Conservation (phyloP, 192 early-diverging fungal genomes). For the Chytriomyces sp. region DNA sequence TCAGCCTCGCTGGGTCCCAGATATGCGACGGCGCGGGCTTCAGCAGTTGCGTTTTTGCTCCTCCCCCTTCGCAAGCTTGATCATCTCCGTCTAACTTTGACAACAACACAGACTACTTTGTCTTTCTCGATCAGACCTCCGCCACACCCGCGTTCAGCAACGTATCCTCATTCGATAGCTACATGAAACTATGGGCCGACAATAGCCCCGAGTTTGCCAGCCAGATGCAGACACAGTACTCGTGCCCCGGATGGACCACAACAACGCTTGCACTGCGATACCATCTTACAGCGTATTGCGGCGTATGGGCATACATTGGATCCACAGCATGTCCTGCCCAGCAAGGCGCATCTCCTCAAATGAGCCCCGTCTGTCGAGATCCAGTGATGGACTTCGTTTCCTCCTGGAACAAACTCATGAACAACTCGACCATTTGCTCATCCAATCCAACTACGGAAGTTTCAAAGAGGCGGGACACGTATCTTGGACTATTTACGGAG, state of each 20-base stretch:
- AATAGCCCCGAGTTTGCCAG: slow-evolving; percentile 21
- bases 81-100: neutral
- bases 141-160: neutral
- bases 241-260: slow-evolving; percentile 41
- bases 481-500: slow-evolving; percentile 14
- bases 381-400: slow-evolving; percentile 9
- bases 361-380: slow-evolving; percentile 5
- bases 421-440: slow-evolving; percentile 10
- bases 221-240: slow-evolving; percentile 19
- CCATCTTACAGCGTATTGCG: slow-evolving; percentile 23
- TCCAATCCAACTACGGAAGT: neutral
- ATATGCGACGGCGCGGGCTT: neutral
- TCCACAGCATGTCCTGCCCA: neutral
- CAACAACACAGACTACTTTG: neutral
- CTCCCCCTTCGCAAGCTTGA: neutral
- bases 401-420: slow-evolving; percentile 13
- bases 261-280: slow-evolving; percentile 24
- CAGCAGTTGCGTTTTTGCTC: neutral
- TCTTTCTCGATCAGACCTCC: neutral
- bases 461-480: neutral
- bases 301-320: slow-evolving; percentile 11
- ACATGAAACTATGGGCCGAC: slow-evolving; percentile 37
- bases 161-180: slow-evolving; percentile 37
- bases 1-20: neutral
- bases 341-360: neutral